These are phyloP conservation scores for Calophaca sinica DNA, from an alignment of 306 rosid genomes.

Conservation along the genomic window DNA sequence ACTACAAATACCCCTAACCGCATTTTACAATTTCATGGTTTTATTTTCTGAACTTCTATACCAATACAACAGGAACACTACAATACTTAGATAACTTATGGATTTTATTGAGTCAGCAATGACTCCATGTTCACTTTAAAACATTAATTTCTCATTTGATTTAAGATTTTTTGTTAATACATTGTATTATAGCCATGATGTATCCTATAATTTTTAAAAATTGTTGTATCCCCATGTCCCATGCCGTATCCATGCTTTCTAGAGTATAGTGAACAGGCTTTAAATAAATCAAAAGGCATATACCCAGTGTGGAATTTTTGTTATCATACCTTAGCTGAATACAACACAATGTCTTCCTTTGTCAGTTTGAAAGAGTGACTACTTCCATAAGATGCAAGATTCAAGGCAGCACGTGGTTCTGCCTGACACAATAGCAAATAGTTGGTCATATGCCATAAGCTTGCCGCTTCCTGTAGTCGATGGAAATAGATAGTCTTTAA, in stretches of 20 bases:
- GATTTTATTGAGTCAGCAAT: not conserved
- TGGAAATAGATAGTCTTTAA: constrained; percentile 36
- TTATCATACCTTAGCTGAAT: constrained; percentile 88
- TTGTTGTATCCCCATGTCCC: not conserved
- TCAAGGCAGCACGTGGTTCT: constrained; percentile 99
- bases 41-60: not conserved
- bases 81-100: not conserved
- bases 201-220: constrained; percentile 1
- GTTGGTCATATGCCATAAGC: constrained; percentile 57
- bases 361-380: constrained; percentile 84
- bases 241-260: not conserved
- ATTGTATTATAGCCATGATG: constrained; percentile 1
- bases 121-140: constrained; percentile 5
- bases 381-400: constrained; percentile 94
- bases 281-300: constrained; percentile 21
- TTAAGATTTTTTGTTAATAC: constrained; percentile 12
- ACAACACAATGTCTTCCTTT: constrained; percentile 81
- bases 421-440: constrained; percentile 81
- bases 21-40: not conserved
- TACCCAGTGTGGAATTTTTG: not conserved
- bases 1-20: too few relatives aligned
- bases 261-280: not conserved
- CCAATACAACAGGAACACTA: constrained; percentile 4
- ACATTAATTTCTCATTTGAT: not conserved
- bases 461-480: constrained; percentile 31